phyloP scores from a whole-genome alignment of 2,329 filamentous ascomycete species.

The Sclerotinia glacialis region DNA sequence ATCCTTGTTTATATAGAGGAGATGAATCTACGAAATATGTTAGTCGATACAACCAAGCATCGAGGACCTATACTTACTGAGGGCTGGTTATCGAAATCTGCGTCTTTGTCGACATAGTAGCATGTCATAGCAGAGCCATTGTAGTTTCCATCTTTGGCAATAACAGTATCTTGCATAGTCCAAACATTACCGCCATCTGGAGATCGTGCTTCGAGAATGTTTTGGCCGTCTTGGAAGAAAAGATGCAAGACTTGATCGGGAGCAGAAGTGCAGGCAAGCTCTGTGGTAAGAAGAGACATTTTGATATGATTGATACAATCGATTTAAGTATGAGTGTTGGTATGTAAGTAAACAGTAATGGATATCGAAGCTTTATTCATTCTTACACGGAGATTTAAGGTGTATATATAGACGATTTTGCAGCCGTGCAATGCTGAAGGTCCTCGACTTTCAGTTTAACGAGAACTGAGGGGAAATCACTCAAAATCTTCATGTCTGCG shows the following conservation, averaged over 20 bases:
- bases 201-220: slow-evolving; percentile 16
- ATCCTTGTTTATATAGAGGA: slow-evolving; percentile 12
- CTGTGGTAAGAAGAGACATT: slow-evolving; percentile 18
- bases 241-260: slow-evolving; percentile 11
- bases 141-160: slow-evolving; percentile 12
- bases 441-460: not conserved
- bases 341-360: not conserved
- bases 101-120: slow-evolving; percentile 20
- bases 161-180: slow-evolving; percentile 15
- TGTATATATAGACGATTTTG: slow-evolving; percentile 12
- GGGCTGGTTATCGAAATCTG: slow-evolving; percentile 4
- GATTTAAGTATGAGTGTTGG: not conserved
- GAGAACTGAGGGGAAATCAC: not conserved
- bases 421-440: not conserved
- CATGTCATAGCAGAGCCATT: slow-evolving; percentile 11
- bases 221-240: slow-evolving; percentile 11
- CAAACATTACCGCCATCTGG: slow-evolving; percentile 12
- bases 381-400: not conserved
- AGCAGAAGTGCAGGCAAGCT: slow-evolving; percentile 8
- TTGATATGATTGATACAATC: not conserved
- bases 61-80: not conserved
- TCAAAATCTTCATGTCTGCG: not conserved
- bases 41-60: not conserved
- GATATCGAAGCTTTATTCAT: not conserved
- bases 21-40: slow-evolving; percentile 13